These are phyloP conservation scores for Dothiorella sarmentorum DNA, from an alignment of 2,329 filamentous ascomycete genomes.

Conservation along the genomic window DNA sequence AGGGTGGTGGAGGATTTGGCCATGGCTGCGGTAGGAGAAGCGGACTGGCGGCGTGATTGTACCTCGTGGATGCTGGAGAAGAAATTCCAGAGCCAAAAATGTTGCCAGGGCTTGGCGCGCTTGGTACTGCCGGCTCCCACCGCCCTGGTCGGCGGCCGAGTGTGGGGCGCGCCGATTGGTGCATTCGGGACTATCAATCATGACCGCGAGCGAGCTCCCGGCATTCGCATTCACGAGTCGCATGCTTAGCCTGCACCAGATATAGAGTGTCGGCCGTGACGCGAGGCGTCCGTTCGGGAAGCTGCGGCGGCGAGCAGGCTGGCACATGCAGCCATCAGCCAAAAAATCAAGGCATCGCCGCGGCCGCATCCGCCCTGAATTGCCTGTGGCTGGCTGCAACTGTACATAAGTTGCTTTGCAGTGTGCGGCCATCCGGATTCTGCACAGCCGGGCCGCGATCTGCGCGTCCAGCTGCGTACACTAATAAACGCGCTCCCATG, in stretches of 20 bases:
- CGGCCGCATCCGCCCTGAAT: neutral
- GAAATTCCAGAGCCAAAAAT: constrained; percentile 14
- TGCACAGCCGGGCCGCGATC: constrained; percentile 9
- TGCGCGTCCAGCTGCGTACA: constrained; percentile 3
- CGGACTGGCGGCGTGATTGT: neutral
- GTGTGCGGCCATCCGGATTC: neutral
- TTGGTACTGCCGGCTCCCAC: neutral
- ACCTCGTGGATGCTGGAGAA: neutral
- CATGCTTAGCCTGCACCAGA: neutral
- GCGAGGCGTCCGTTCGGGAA: neutral
- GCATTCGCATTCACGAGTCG: neutral
- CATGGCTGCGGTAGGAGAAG: constrained; percentile 20
- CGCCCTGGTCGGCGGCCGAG: neutral
- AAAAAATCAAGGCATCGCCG: neutral
- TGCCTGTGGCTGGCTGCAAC: neutral
- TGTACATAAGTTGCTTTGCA: neutral
- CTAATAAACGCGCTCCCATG: constrained; percentile 10
- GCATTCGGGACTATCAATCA: neutral
- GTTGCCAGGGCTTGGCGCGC: neutral
- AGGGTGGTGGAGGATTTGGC: constrained; percentile 32
- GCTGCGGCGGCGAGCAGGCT: neutral
- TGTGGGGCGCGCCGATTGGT: neutral
- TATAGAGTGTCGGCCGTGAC: neutral
- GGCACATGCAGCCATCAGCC: neutral
- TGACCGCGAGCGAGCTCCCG: neutral